Evolutionary conservation across 1,284 basidiomycete genomes (phyloP).

Genomic region (Cutaneotrichosporon cutaneum): DNA sequence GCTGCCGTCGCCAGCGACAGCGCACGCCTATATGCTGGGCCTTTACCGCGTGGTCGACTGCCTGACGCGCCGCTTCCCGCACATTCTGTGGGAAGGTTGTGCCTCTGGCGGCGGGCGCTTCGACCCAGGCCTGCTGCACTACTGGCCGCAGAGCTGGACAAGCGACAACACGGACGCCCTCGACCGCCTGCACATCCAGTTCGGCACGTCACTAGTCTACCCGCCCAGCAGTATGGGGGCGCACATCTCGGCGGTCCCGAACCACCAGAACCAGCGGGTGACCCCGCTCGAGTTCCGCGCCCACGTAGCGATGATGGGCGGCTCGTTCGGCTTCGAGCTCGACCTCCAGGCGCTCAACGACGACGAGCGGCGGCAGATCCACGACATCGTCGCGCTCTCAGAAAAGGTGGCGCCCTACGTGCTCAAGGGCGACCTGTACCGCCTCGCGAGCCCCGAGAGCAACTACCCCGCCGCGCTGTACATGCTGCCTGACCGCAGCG

Average conservation of each 20-base stretch:
- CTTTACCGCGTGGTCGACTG: conserved; percentile 36
- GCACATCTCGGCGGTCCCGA: conserved; percentile 37
- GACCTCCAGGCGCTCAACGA: conserved; percentile 26
- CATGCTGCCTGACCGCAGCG: conserved; percentile 12
- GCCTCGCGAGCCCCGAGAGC: conserved; percentile 26
- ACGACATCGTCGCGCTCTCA: conserved; percentile 22
- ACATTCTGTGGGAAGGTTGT: conserved; percentile 42
- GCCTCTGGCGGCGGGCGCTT: conserved; percentile 42
- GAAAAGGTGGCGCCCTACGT: conserved; percentile 32
- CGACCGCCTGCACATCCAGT: conserved; percentile 39
- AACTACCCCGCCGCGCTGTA: conserved; percentile 38
- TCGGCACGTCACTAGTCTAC: conserved; percentile 35
- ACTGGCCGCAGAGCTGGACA: conserved; percentile 39
- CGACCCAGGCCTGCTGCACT: conserved; percentile 38
- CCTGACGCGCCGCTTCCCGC: conserved; percentile 33
- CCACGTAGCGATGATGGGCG: conserved; percentile 45
- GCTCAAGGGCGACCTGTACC: conserved; percentile 33
- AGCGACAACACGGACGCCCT: conserved; percentile 41
- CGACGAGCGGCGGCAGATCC: conserved; percentile 28
- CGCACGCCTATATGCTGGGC: conserved; percentile 39
- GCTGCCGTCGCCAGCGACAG: conserved; percentile 27
- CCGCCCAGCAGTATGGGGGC: conserved; percentile 35
- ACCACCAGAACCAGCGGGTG: conserved; percentile 32
- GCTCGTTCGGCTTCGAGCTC: conserved; percentile 42
- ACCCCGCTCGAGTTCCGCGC: conserved; percentile 41